These are phyloP conservation scores for Peniophora sp. DNA, from an alignment of 1,284 basidiomycete species.

Conservation along the genomic window DNA sequence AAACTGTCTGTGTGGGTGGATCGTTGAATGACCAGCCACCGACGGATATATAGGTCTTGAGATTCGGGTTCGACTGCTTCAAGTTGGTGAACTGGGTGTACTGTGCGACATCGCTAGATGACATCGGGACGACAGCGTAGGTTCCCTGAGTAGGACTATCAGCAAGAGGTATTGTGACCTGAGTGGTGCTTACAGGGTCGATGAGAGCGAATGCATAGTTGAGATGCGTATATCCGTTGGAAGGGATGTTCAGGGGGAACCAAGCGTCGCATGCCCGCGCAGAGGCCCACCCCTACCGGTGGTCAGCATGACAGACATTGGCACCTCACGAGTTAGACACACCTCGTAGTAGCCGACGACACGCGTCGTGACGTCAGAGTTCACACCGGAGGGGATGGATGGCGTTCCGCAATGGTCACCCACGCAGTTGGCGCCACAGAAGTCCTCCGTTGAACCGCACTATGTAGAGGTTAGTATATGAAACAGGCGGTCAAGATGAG, in stretches of 20 bases:
- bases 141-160: neutral
- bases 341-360: constrained; percentile 6
- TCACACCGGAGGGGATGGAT: neutral
- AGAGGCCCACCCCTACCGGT: constrained; percentile 5
- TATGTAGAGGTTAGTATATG: neutral
- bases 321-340: neutral
- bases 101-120: constrained; percentile 2
- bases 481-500: too few relatives aligned
- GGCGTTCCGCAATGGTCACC: constrained; percentile 1
- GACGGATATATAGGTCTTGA: constrained; percentile 12
- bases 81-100: constrained; percentile 6
- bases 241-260: constrained; percentile 2
- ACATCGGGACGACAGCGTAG: constrained; percentile 1
- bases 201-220: constrained; percentile 1
- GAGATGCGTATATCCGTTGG: constrained; percentile 5
- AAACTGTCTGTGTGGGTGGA: constrained; percentile 12
- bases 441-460: constrained; percentile 9
- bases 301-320: neutral
- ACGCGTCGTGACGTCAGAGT: constrained; percentile 1
- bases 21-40: constrained; percentile 13
- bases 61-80: constrained; percentile 10
- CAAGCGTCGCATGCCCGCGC: constrained; percentile 5
- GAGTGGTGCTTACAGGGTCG: too few relatives aligned
- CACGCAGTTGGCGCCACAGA: constrained; percentile 7
- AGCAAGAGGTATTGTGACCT: neutral